Conservation (phyloP, 2,329 filamentous ascomycete genomes). For the Ophiostoma novo-ulmi region DNA sequence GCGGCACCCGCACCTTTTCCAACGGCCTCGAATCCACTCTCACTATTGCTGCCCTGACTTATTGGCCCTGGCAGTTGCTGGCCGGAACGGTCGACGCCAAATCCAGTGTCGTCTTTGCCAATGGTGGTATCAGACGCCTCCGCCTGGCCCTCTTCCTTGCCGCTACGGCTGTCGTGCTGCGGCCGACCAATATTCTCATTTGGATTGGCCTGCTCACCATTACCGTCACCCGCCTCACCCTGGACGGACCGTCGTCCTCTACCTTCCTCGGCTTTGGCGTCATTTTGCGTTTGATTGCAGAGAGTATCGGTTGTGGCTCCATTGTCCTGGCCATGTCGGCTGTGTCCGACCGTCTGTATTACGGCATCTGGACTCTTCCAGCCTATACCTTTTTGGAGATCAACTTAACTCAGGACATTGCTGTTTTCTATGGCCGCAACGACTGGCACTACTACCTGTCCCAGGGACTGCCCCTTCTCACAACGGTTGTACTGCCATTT, state of each 20-base stretch:
- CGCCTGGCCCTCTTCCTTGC: slow-evolving; percentile 67
- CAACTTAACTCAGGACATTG: slow-evolving; percentile 81
- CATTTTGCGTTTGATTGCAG: slow-evolving; percentile 52
- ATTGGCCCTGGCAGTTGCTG: slow-evolving; percentile 81
- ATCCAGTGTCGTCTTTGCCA: slow-evolving; percentile 30
- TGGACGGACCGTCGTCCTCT: slow-evolving; percentile 38
- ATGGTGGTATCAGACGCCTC: slow-evolving; percentile 32
- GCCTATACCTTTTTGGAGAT: slow-evolving; percentile 83
- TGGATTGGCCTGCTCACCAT: slow-evolving; percentile 63
- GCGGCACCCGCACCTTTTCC: slow-evolving; percentile 85
- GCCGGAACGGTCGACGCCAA: slow-evolving; percentile 39
- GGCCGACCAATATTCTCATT: slow-evolving; percentile 83
- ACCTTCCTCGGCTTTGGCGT: slow-evolving; percentile 40
- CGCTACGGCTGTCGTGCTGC: slow-evolving; percentile 74
- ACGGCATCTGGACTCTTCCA: slow-evolving; percentile 81
- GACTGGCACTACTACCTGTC: slow-evolving; percentile 89
- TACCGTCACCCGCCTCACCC: slow-evolving; percentile 39
- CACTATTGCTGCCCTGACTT: slow-evolving; percentile 70
- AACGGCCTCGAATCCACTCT: slow-evolving; percentile 91
- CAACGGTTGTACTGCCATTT: slow-evolving; percentile 79
- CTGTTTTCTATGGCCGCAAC: slow-evolving; percentile 88
- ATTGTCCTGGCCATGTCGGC: slow-evolving; percentile 59
- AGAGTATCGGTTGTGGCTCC: slow-evolving; percentile 60
- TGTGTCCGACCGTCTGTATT: slow-evolving; percentile 70
- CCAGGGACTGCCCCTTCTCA: slow-evolving; percentile 81